These are phyloP conservation scores for Telfairia occidentalis DNA, from an alignment of 331 rosid species.

Conservation along the genomic window DNA sequence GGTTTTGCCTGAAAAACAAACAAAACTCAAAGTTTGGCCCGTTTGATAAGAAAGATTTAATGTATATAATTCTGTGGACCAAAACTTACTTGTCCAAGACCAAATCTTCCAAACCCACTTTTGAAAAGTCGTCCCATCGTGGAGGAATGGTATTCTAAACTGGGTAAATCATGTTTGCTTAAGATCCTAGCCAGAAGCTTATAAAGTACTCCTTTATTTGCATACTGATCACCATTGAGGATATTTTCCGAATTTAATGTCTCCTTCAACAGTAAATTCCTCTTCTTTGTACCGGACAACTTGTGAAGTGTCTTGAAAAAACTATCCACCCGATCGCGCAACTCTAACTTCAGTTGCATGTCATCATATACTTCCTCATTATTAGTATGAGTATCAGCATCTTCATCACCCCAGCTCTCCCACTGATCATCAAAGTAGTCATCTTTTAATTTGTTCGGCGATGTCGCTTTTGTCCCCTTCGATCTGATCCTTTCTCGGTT, in stretches of 20 bases:
- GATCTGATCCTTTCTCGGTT: conserved; percentile 41
- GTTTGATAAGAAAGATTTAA: conserved; percentile 17
- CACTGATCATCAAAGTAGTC: conserved; percentile 84
- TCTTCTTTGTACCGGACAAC: conserved; percentile 48
- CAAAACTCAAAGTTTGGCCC: conserved; percentile 13
- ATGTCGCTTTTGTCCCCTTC: conserved; percentile 32
- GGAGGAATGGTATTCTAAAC: conserved; percentile 87
- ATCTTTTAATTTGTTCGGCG: conserved; percentile 29
- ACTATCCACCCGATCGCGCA: conserved; percentile 80
- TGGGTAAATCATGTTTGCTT: conserved; percentile 57
- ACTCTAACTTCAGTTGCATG: conserved; percentile 84
- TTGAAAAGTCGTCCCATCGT: conserved; percentile 82
- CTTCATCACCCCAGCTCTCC: conserved; percentile 95
- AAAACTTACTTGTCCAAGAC: conserved; percentile 80
- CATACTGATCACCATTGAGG: conserved; percentile 41
- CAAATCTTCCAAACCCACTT: conserved; percentile 90
- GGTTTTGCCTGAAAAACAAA: conserved; percentile 74
- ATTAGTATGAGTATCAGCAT: conserved; percentile 34
- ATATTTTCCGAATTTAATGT: conserved; percentile 34
- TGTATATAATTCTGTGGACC: not conserved
- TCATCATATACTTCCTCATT: conserved; percentile 45
- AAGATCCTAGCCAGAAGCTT: conserved; percentile 58
- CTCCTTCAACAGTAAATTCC: conserved; percentile 49
- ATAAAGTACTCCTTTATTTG: conserved; percentile 61
- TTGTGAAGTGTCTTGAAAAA: conserved; percentile 80